These are phyloP conservation scores for Chamaenerion angustifolium DNA, from an alignment of 345 rosid species.

Conservation along the genomic window DNA sequence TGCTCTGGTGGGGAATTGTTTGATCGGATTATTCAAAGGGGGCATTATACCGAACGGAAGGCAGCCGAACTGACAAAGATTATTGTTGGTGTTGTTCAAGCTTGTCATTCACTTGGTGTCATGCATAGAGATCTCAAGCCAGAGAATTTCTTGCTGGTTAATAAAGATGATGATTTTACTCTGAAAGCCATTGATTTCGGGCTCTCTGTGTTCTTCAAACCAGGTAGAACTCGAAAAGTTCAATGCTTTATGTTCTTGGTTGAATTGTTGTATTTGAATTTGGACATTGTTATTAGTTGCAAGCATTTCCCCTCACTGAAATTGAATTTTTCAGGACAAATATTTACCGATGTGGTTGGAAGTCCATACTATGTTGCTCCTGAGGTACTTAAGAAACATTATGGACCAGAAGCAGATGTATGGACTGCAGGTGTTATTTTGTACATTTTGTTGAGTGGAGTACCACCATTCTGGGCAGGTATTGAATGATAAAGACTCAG, in stretches of 20 bases:
- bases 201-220: constrained; percentile 94
- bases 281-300: too few relatives aligned
- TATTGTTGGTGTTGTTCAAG: constrained; percentile 89
- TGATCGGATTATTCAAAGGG: constrained; percentile 91
- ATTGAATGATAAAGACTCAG: not conserved
- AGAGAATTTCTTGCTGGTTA: constrained; percentile 90
- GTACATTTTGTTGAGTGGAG: constrained; percentile 92
- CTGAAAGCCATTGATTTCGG: constrained; percentile 99
- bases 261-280: too few relatives aligned
- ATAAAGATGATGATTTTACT: constrained; percentile 93
- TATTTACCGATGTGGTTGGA: constrained; percentile 90
- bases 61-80: constrained; percentile 93
- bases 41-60: constrained; percentile 90
- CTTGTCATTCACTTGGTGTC: constrained; percentile 93
- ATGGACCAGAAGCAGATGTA: constrained; percentile 94
- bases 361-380: constrained; percentile 98
- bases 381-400: constrained; percentile 84
- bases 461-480: constrained; percentile 99
- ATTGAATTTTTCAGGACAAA: constrained; percentile 37
- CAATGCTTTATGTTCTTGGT: too few relatives aligned
- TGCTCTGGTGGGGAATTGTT: constrained; percentile 95
- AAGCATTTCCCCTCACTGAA: too few relatives aligned
- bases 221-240: constrained; percentile 27
- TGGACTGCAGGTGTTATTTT: constrained; percentile 98
- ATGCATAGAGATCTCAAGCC: constrained; percentile 99